Evolutionary conservation across 139 green algal genomes (phyloP), one percentile per base, ranked within the genome.

Genomic region (Chlorella sp.): DNA sequence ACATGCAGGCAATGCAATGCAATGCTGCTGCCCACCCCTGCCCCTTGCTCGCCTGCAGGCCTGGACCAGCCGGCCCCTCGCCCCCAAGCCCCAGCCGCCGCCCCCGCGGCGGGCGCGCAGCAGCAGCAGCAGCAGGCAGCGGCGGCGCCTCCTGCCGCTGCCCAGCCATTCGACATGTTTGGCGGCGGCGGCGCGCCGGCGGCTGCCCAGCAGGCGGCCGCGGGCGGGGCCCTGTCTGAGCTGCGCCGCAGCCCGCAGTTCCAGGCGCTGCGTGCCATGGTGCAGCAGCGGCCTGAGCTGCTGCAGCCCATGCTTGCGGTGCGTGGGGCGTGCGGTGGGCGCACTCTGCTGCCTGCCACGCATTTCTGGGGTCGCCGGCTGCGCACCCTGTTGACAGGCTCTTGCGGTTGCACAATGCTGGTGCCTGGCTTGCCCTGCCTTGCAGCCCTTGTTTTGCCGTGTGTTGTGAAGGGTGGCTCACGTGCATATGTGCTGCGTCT

Each of bases 221-320:
- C 41, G 0, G 87, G 60, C 20, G 90, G 90, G n/a, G 68, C 91
- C 7, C 90, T 99, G 75, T 94, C 94, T 28, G 97, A 96, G 74
- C 85, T 99, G 68, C 89, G 95, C 28, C 80, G 72, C 74, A 92
- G 94, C 81, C 92, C 91, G 3, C 94, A 98, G 88, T 98, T 99
- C 81, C 94, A 96, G 79, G 88, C 94, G 56, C 86, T 99, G 85
- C 91, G 95, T 15, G 86, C 90, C 3, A 93, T 98, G 68, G 96
- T 99, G 64, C 95, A 96, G 86, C 82, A 86, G 64, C 98, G 98
- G 89, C 97, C 97, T 1, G 80, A 91, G 44, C 96, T 99, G 55
- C 88, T 99, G 78, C 95, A 97, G 89, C 97, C 97, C 55, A 98
- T 99, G 97, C 94, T 99, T 47, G 89, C 92, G 90, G 92, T 91